phyloP scores from a whole-genome alignment of 2,329 filamentous ascomycete genomes.

The Claviceps sp. region DNA sequence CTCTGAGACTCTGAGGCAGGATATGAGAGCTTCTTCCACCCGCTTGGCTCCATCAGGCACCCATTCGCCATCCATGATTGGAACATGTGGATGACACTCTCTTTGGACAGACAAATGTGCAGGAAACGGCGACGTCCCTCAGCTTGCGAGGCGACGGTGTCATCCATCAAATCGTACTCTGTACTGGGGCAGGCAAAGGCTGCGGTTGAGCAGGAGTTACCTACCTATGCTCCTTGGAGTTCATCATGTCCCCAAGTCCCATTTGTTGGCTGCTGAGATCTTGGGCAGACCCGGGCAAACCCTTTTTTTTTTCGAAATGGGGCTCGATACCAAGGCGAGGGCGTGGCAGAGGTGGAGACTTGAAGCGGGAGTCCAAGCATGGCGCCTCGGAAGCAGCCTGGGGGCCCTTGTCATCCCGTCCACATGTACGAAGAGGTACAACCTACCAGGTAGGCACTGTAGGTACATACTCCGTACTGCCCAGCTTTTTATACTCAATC shows the following conservation, averaged over 20 bases:
- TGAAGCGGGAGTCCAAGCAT: constrained; percentile 11
- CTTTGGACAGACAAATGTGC: not conserved
- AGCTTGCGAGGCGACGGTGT: not conserved
- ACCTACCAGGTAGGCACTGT: too few relatives aligned
- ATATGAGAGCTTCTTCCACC: not conserved
- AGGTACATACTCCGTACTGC: not conserved
- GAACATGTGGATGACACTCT: not conserved
- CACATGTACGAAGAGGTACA: not conserved
- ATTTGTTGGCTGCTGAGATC: not conserved
- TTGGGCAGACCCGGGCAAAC: not conserved
- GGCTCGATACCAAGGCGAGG: not conserved
- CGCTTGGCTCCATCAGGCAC: not conserved
- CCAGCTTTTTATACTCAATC: constrained; percentile 4
- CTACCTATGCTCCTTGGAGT: constrained; percentile 3
- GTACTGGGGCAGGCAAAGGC: not conserved
- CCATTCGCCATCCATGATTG: too few relatives aligned
- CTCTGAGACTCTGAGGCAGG: not conserved
- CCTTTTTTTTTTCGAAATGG: not conserved
- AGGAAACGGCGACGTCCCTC: not conserved
- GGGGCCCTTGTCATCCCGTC: constrained; percentile 1
- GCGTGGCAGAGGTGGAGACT: constrained; percentile 9
- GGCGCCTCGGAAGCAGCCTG: constrained; percentile 13
- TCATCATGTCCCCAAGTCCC: constrained; percentile 1
- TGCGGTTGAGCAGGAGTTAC: not conserved
- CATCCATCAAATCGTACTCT: not conserved